Conservation (phyloP, 2,329 filamentous ascomycete genomes). For the Cercospora janseana region DNA sequence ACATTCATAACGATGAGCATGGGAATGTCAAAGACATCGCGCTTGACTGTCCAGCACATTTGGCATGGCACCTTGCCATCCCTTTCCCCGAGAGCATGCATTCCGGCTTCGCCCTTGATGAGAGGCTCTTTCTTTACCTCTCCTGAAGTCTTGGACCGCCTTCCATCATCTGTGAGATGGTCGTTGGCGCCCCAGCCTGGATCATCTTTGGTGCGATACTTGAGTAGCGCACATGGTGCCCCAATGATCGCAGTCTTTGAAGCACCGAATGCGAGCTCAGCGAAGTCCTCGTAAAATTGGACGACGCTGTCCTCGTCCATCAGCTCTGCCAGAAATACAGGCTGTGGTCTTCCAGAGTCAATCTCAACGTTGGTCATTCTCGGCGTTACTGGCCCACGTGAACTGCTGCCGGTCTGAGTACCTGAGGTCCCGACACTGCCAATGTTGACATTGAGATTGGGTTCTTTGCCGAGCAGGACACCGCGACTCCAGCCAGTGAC, state of each 20-base stretch:
- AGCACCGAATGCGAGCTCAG: constrained; percentile 87
- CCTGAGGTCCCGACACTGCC: constrained; percentile 51
- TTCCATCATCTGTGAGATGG: constrained; percentile 44
- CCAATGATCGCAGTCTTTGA: constrained; percentile 75
- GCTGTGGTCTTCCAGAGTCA: constrained; percentile 56
- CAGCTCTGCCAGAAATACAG: constrained; percentile 87
- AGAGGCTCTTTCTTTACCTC: constrained; percentile 31
- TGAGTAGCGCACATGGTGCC: constrained; percentile 79
- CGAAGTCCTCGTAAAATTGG: constrained; percentile 94
- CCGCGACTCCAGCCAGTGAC: constrained; percentile 93
- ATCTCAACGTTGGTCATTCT: constrained; percentile 33
- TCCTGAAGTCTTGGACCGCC: constrained; percentile 29
- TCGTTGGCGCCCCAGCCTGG: constrained; percentile 46
- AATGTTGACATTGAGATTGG: constrained; percentile 82
- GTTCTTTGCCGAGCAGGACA: constrained; percentile 79
- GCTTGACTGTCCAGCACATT: constrained; percentile 95
- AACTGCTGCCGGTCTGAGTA: constrained; percentile 44
- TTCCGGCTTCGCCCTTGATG: constrained; percentile 67
- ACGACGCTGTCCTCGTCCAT: constrained; percentile 91
- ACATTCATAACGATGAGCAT: constrained; percentile 99
- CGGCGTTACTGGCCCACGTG: constrained; percentile 51
- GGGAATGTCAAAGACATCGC: constrained; percentile 96
- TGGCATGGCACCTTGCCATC: constrained; percentile 93
- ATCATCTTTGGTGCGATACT: constrained; percentile 76
- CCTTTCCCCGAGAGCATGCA: constrained; percentile 72